Conservation (phyloP, 495 filamentous ascomycete species). For the Entonaema liquescens region DNA sequence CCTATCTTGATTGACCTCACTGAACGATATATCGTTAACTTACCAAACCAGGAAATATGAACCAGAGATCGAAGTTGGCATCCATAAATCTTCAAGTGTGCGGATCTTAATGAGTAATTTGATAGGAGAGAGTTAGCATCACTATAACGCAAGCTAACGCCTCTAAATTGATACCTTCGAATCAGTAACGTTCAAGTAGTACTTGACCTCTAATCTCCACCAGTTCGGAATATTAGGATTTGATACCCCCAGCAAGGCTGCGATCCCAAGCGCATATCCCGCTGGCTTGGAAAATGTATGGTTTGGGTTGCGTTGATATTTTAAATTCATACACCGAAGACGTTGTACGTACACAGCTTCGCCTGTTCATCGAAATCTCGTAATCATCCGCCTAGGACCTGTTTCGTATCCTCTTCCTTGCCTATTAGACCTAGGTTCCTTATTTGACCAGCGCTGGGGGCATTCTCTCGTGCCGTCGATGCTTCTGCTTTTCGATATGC, state of each 20-base stretch:
- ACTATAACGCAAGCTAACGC: background rate
- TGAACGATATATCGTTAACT: background rate
- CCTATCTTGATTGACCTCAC: background rate
- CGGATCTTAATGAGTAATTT: background rate
- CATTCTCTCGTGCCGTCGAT: constrained; percentile 77
- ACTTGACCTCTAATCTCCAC: background rate
- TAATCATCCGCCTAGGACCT: constrained; percentile 58
- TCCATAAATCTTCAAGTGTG: background rate
- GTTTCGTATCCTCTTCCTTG: constrained; percentile 80
- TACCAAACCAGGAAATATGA: background rate
- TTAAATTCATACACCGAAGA: constrained; percentile 18
- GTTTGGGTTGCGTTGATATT: background rate
- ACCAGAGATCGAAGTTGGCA: background rate
- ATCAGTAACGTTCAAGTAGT: background rate
- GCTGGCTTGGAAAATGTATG: background rate
- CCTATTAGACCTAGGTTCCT: constrained; percentile 82
- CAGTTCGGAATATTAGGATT: background rate
- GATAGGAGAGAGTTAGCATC: background rate
- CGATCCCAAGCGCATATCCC: background rate
- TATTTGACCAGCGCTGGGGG: constrained; percentile 76
- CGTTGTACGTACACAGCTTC: constrained; percentile 33
- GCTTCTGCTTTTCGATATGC: constrained; percentile 88
- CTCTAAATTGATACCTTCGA: background rate
- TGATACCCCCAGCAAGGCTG: background rate
- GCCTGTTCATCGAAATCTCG: constrained; percentile 9